phyloP scores from a whole-genome alignment of 176 grass and related monocot species.

The Triticum urartu region DNA sequence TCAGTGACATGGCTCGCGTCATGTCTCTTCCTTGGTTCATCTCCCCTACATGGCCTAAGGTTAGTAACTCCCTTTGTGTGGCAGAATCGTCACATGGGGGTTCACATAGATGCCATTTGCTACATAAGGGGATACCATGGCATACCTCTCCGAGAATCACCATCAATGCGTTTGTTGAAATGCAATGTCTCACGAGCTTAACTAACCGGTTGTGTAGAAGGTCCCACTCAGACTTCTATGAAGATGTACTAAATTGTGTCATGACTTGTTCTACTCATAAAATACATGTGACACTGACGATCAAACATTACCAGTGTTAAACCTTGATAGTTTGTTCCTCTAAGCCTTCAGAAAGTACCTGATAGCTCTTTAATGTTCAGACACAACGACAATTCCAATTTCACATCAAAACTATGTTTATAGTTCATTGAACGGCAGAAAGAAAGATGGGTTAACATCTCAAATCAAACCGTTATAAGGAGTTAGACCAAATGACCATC shows the following conservation, averaged over 20 bases:
- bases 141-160: neutral
- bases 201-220: neutral
- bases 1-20: neutral
- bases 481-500: neutral
- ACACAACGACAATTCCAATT: neutral
- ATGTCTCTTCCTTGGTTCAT: neutral
- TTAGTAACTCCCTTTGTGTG: neutral
- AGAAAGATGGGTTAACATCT: neutral
- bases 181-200: neutral
- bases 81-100: neutral
- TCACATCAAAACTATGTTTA: neutral
- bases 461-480: neutral
- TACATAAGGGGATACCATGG: neutral
- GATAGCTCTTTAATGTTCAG: neutral
- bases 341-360: neutral
- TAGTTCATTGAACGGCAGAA: neutral
- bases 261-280: neutral
- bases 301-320: neutral
- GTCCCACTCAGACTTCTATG: neutral
- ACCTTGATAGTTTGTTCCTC: neutral
- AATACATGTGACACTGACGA: neutral
- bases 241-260: neutral
- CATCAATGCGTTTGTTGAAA: neutral
- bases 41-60: neutral
- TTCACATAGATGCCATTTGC: neutral